These are phyloP conservation scores for Casuarina glauca DNA, from an alignment of 306 rosid genomes.

Conservation along the genomic window DNA sequence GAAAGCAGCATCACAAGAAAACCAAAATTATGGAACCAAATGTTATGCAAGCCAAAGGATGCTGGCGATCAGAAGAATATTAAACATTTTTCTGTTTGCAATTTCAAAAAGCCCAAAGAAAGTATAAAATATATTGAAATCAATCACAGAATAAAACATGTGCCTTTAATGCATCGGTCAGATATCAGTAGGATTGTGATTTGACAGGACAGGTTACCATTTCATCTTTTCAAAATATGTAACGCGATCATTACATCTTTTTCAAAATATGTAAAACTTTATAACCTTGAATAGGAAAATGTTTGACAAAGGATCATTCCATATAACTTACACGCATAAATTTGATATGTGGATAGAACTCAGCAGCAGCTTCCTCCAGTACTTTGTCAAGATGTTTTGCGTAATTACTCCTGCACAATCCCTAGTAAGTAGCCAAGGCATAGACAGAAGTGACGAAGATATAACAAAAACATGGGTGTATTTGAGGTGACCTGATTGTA, in stretches of 20 bases:
- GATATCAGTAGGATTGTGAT: conserved; percentile 11
- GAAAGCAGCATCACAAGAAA: conserved; percentile 30
- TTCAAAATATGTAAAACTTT: neutral
- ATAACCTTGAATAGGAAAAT: conserved; percentile 13
- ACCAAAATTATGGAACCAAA: conserved; percentile 4
- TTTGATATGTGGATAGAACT: conserved; percentile 81
- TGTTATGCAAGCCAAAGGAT: neutral
- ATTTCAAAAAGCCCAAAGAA: neutral
- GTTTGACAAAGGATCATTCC: neutral
- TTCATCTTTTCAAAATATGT: neutral
- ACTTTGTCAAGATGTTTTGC: conserved; percentile 76
- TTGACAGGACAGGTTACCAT: neutral
- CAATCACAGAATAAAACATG: neutral
- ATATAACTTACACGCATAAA: conserved; percentile 78
- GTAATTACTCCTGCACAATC: conserved; percentile 71
- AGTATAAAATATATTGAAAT: neutral
- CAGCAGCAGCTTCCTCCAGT: conserved; percentile 78
- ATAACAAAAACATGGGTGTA: conserved; percentile 13
- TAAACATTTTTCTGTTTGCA: neutral
- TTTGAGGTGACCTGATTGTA: conserved; percentile 61
- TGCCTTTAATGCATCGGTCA: conserved; percentile 1
- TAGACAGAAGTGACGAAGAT: conserved; percentile 12
- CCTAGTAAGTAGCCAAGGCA: conserved; percentile 19
- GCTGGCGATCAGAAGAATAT: conserved; percentile 1
- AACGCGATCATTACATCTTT: too few relatives aligned